Evolutionary conservation across 495 filamentous ascomycete species (phyloP), one percentile per base, ranked within the genome.

Genomic region (Podospora fimiseda): DNA sequence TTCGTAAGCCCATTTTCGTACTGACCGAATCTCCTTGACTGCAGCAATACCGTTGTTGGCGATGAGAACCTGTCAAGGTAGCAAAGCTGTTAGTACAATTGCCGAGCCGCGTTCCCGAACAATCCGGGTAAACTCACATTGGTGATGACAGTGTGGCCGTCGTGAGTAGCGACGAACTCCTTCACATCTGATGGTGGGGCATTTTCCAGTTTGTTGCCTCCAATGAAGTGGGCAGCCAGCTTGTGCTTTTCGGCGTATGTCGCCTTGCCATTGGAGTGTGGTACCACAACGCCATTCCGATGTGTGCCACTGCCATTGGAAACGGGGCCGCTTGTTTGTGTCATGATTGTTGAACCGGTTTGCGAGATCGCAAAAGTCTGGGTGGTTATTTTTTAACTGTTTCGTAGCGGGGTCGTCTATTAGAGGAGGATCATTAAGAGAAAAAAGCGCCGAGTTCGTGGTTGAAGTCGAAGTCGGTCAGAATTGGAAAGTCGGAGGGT

Each of bases 1-100:
- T 74, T 99, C 93, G 82, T 99, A 99, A 50, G 93, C 93, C 93
- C 93, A 99, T 90, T 97, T 99, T 68, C 93, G 84, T 58, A 99
- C 90, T 22, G 90, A 96, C 61, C 93, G 81, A 62, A 99, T 99
- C 73, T 97, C 92, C 72, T 99, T 99, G 62, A 99, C 93, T 55
- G 93, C 93, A 14, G 93, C 93, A 71, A 99, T 99, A 81, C 93
- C 93, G 75, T 99, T 99, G 76, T 99, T 99, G 68, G 93, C 93
- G 69, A 99, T 99, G 54, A 99, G 81, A 20, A 99, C 90, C 93
- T 98, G 65, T 16, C 42, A 5, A 43, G 48, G 11, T 21, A 43
- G 15, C 3, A 15, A 30, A 11, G 43, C 2, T 1, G 49, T 56
- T 43, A 57, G 63, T 50, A 16, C 41, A 39, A 16, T 9, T 9